Base-by-base conservation (phyloP, 2,329 filamentous ascomycete genomes). In the Aspergillus terreus region DNA sequence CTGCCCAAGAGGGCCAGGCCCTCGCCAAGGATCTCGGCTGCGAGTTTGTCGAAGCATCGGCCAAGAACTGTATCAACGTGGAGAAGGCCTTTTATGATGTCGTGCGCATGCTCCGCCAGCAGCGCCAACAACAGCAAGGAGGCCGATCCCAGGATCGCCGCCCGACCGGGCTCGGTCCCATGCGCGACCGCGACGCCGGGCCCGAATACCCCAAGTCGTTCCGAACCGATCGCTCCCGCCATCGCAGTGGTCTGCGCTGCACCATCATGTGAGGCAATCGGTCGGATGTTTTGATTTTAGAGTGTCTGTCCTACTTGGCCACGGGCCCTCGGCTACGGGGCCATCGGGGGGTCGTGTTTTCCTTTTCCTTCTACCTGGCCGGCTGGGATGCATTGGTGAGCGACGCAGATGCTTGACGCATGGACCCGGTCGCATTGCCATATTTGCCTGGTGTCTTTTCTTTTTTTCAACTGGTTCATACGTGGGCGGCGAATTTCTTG, bases 81-180 rank as follows among this genome's bases (percentile, higher is more conserved):
- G 94, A 96, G 73, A 97, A 95, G 79, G 92, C 91, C 30, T 97
- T 99, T 68, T 97, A 96, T 74, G 94, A 99, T 67, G 94, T 99
- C 6, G 94, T 97, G 49, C 81, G 94, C 61, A 89, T 94, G 71
- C 78, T 99, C 59, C 86, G 94, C 62, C 84, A 88, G 63, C 91
- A 96, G 73, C 82, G 90, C 64, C 85, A 90, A 60, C 71, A 74
- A 57, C 67, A 69, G 53, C 70, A 68, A 32, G 63, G 64, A 12
- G 64, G 66, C 14, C 65, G 68, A 47, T 49, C 62, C 15, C 63
- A 68, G 44, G 71, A 73, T 52, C 66, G 69, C 50, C 66, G 71
- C 50, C 60, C 62, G 41, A 67, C 70, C 23, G 69, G 68, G 23
- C 63, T 72, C 4, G 66, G 69, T 25, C 57, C 58, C 44, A 61